Conservation (phyloP, 2,329 filamentous ascomycete genomes). For the Beauveria asiatica region DNA sequence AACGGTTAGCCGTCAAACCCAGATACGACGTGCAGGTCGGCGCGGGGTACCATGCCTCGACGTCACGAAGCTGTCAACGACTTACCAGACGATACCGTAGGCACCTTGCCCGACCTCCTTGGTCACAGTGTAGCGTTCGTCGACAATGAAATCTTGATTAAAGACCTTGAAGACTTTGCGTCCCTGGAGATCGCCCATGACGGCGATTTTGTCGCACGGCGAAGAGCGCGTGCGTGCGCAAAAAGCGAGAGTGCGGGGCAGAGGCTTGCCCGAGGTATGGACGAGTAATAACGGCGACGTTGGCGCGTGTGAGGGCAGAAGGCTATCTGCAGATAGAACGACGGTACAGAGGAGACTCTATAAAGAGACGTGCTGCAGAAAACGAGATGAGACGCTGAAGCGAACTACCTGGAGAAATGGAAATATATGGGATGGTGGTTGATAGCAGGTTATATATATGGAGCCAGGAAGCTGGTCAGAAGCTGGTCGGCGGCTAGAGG, state of each 20-base stretch:
- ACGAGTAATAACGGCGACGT: not conserved
- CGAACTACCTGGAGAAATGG: not conserved
- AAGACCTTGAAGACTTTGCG: slow-evolving; percentile 99
- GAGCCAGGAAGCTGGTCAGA: not conserved
- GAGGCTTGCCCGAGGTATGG: not conserved
- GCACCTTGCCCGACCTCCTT: slow-evolving; percentile 98
- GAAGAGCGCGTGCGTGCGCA: slow-evolving; percentile 8
- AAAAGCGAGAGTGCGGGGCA: slow-evolving; percentile 6
- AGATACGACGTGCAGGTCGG: not conserved
- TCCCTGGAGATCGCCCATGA: slow-evolving; percentile 34
- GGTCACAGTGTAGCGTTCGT: slow-evolving; percentile 95
- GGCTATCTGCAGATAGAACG: not conserved
- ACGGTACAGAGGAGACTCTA: not conserved
- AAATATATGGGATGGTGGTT: slow-evolving; percentile 3
- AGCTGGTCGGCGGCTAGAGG: slow-evolving; percentile 6
- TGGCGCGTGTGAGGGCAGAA: not conserved
- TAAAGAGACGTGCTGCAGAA: not conserved
- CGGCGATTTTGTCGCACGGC: slow-evolving; percentile 7
- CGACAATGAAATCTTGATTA: slow-evolving; percentile 98
- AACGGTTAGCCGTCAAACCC: not conserved
- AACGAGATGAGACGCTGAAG: not conserved
- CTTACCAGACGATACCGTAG: slow-evolving; percentile 96
- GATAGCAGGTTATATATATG: not conserved
- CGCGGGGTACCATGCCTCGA: slow-evolving; percentile 13
- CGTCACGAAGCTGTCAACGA: slow-evolving; percentile 9